Conservation (phyloP, 2,329 filamentous ascomycete species). For the Fusarium paranaense region DNA sequence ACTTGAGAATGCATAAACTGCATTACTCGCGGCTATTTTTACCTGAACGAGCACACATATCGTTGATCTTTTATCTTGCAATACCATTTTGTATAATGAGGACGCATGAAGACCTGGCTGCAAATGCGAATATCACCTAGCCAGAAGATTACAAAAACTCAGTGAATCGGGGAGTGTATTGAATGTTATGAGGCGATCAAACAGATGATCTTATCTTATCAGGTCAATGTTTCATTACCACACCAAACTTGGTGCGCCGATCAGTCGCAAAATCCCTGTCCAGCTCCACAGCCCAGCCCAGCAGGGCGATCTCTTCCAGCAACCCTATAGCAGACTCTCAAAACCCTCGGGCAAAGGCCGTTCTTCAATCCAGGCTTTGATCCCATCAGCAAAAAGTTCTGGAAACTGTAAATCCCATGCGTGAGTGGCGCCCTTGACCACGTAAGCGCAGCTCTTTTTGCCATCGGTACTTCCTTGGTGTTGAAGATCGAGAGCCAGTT, state of each 20-base stretch:
- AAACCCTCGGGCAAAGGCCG: conserved; percentile 36
- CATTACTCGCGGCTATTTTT: background rate
- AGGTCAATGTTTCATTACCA: background rate
- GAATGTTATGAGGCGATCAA: background rate
- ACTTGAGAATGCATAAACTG: background rate
- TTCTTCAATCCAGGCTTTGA: conserved; percentile 50
- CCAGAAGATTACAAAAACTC: background rate
- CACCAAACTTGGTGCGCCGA: background rate
- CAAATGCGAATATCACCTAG: no score
- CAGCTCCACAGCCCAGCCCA: background rate
- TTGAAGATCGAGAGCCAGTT: conserved; percentile 40
- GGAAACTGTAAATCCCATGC: conserved; percentile 54
- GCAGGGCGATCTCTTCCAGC: background rate
- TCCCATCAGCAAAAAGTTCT: conserved; percentile 48
- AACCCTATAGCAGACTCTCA: conserved; percentile 8
- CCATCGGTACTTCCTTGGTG: conserved; percentile 23
- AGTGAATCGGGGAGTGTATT: background rate
- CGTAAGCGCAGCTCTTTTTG: conserved; percentile 39
- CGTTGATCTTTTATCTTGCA: background rate
- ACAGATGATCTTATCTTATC: background rate
- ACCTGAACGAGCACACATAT: background rate
- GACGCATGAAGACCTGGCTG: background rate
- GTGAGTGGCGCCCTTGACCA: conserved; percentile 51
- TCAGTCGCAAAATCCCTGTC: background rate
- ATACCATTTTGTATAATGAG: background rate